A percentile compares a stretch with the other conserved stretches of the same genome.
phyloP scores from a whole-genome alignment of 768 basidiomycete species.

The Rhizopogon vinicolor region DNA sequence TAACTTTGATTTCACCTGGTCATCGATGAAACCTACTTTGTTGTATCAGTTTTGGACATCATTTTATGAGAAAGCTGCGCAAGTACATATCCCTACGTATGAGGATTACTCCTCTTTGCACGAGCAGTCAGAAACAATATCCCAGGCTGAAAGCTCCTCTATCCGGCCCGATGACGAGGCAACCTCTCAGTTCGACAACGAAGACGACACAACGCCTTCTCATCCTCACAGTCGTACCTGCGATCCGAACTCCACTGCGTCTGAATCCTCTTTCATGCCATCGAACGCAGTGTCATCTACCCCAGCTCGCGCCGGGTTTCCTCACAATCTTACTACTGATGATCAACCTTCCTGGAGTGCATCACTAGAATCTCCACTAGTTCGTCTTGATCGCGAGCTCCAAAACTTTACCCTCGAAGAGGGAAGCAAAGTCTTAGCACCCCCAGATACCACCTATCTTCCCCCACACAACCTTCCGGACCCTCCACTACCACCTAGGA shows the following conservation, averaged over 20 bases:
- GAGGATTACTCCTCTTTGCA: conserved; percentile 62
- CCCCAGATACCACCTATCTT: conserved; percentile 33
- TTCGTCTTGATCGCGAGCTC: conserved; percentile 60
- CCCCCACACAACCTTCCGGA: conserved; percentile 63
- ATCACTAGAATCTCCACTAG: conserved; percentile 71
- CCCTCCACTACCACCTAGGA: conserved; percentile 39
- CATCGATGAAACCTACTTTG: not conserved
- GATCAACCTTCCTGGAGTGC: conserved; percentile 66
- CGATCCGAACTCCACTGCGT: conserved; percentile 43
- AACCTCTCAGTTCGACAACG: conserved; percentile 9
- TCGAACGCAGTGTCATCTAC: conserved; percentile 74
- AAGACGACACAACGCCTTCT: conserved; percentile 8
- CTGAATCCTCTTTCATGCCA: conserved; percentile 73
- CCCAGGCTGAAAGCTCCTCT: conserved; percentile 8
- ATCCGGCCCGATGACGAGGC: conserved; percentile 11
- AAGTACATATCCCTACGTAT: conserved; percentile 73
- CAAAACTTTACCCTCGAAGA: conserved; percentile 42
- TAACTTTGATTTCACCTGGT: conserved; percentile 28
- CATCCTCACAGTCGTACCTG: conserved; percentile 16
- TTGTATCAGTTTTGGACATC: conserved; percentile 84
- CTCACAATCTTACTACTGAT: conserved; percentile 35
- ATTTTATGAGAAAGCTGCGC: conserved; percentile 93
- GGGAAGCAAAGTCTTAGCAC: conserved; percentile 30
- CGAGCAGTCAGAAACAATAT: conserved; percentile 37
- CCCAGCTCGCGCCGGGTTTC: conserved; percentile 43